These are phyloP conservation scores for Ustilago lituana DNA, from an alignment of 1,284 basidiomycete species.

Conservation along the genomic window DNA sequence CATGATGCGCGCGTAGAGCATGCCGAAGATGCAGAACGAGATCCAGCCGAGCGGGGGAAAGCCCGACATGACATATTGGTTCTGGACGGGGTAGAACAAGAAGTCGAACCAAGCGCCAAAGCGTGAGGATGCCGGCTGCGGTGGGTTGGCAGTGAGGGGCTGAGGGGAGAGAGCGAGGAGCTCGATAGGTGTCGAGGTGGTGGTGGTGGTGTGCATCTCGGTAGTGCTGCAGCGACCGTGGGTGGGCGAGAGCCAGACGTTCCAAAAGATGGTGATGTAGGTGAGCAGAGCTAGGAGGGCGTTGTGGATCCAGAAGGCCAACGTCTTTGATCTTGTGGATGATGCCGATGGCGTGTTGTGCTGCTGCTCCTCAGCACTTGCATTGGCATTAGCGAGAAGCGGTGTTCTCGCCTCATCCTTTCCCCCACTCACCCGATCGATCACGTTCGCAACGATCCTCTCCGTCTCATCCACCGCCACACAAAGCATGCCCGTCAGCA, in stretches of 20 bases:
- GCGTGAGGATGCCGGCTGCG: too few species aligned
- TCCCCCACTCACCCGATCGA: conserved; percentile 10
- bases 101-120: conserved; percentile 45
- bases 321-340: neutral
- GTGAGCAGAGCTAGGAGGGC: conserved; percentile 21
- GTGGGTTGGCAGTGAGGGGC: too few species aligned
- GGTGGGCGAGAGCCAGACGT: conserved; percentile 44
- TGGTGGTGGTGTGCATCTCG: neutral
- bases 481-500: conserved; percentile 38
- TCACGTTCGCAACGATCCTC: conserved; percentile 1
- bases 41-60: conserved; percentile 59
- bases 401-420: neutral
- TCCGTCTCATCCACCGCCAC: conserved; percentile 28
- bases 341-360: too few species aligned
- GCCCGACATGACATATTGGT: conserved; percentile 35
- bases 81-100: conserved; percentile 42
- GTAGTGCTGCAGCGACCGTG: conserved; percentile 39
- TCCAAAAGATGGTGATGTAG: conserved; percentile 43
- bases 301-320: conserved; percentile 46
- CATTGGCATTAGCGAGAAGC: neutral
- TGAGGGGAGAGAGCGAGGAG: neutral
- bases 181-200: neutral
- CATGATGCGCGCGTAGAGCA: conserved; percentile 52
- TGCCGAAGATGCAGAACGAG: conserved; percentile 53
- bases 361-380: neutral